Conservation (phyloP, 2,329 filamentous ascomycete species). For the Bimuria novae-zelandiae region DNA sequence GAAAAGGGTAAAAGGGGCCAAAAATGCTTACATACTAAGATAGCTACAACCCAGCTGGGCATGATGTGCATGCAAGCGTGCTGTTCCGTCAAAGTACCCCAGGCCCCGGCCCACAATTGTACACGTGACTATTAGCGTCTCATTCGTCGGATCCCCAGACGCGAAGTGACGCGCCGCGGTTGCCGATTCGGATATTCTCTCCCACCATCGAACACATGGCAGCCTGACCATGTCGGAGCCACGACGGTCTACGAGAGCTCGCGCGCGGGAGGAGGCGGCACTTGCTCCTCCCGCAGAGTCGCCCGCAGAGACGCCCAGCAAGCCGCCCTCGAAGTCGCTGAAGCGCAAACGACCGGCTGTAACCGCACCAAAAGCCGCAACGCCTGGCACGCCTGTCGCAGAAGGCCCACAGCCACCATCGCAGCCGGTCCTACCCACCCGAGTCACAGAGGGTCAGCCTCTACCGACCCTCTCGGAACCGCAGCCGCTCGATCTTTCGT, state of each 20-base stretch:
- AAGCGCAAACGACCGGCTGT: slow-evolving; percentile 40
- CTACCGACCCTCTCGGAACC: slow-evolving; percentile 71
- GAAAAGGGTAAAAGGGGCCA: too few species aligned
- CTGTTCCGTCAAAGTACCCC: too few species aligned
- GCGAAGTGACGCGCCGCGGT: slow-evolving; percentile 4
- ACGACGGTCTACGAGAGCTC: slow-evolving; percentile 42
- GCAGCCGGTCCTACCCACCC: slow-evolving; percentile 59
- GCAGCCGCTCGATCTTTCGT: slow-evolving; percentile 66
- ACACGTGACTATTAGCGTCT: slow-evolving; percentile 2
- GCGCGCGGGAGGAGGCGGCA: slow-evolving; percentile 41
- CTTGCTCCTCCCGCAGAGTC: slow-evolving; percentile 29
- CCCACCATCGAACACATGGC: not conserved
- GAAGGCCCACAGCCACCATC: slow-evolving; percentile 20
- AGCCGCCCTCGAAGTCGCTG: slow-evolving; percentile 29
- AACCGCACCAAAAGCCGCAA: slow-evolving; percentile 28
- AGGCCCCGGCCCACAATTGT: not conserved
- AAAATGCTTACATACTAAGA: too few species aligned
- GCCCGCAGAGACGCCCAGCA: slow-evolving; percentile 32
- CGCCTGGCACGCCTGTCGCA: slow-evolving; percentile 28
- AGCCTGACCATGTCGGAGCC: slow-evolving; percentile 39
- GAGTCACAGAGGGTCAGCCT: slow-evolving; percentile 67
- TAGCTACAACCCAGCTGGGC: too few species aligned
- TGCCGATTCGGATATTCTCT: not conserved
- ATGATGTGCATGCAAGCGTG: too few species aligned
- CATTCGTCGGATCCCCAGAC: not conserved